These are phyloP conservation scores for Carex kokanica DNA, from an alignment of 176 grass and related monocot genomes.

Conservation along the genomic window DNA sequence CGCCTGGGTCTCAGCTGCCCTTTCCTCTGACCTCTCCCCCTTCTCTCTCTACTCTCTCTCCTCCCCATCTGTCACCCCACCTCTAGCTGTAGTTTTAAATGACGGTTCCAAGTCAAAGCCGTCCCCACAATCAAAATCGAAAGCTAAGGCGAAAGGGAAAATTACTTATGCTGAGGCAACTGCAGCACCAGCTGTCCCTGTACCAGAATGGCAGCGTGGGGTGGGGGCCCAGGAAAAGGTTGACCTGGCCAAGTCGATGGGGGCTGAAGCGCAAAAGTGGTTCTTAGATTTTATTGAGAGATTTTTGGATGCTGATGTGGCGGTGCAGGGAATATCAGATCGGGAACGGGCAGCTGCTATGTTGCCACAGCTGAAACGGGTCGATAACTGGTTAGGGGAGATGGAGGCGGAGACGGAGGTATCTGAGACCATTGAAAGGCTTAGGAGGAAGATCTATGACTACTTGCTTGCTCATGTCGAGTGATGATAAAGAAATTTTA, in stretches of 20 bases:
- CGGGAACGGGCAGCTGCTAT: slow-evolving; percentile 64
- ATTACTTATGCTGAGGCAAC: not conserved
- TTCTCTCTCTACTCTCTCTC: slow-evolving; percentile 68
- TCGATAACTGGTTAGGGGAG: slow-evolving; percentile 90
- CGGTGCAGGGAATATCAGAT: slow-evolving; percentile 46
- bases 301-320: slow-evolving; percentile 75
- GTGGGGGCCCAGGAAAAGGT: slow-evolving; percentile 55
- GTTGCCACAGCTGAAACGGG: slow-evolving; percentile 85
- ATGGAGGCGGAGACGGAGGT: slow-evolving; percentile 46
- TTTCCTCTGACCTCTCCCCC: slow-evolving; percentile 69
- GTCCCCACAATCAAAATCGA: slow-evolving; percentile 38
- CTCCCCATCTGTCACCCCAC: slow-evolving; percentile 19
- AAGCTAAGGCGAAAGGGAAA: slow-evolving; percentile 41
- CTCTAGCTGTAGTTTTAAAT: slow-evolving; percentile 42
- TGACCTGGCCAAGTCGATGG: slow-evolving; percentile 56
- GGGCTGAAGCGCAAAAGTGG: slow-evolving; percentile 62
- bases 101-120: slow-evolving; percentile 41
- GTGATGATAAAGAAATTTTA: slow-evolving; percentile 10
- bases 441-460: slow-evolving; percentile 87
- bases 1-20: slow-evolving; percentile 67
- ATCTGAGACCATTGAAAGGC: slow-evolving; percentile 55
- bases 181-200: not conserved
- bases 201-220: slow-evolving; percentile 56
- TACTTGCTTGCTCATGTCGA: slow-evolving; percentile 85
- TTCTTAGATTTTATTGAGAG: slow-evolving; percentile 90